Evolutionary conservation across 2,329 filamentous ascomycete species (phyloP).

Genomic region (Phaeosphaeriaceae sp.): DNA sequence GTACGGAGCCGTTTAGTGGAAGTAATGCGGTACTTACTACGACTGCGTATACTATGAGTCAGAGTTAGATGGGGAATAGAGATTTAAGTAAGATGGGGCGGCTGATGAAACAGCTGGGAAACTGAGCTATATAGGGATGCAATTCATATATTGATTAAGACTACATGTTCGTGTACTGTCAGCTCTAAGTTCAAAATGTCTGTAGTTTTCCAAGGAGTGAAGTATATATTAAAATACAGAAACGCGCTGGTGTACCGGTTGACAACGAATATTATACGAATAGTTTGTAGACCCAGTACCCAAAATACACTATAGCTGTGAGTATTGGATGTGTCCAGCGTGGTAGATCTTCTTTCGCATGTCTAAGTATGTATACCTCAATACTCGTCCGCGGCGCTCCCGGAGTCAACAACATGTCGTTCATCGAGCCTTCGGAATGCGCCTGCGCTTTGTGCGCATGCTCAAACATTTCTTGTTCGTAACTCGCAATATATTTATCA

Average conservation of each 20-base stretch:
- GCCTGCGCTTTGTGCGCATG: conserved; percentile 43
- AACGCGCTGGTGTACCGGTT: too few species aligned
- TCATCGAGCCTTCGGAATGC: conserved; percentile 53
- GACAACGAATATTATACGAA: conserved; percentile 15
- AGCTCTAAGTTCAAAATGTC: too few species aligned
- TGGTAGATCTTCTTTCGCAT: conserved; percentile 18
- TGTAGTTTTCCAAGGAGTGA: too few species aligned
- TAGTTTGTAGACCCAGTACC: conserved; percentile 26
- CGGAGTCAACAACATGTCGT: conserved; percentile 57
- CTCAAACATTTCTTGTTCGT: conserved; percentile 50
- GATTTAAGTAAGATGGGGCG: too few species aligned
- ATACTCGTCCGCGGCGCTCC: conserved; percentile 55
- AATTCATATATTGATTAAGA: too few species aligned
- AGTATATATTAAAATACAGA: too few species aligned
- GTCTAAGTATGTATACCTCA: conserved; percentile 40
- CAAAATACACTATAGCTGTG: conserved; percentile 15
- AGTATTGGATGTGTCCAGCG: conserved; percentile 24
- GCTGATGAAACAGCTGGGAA: too few species aligned
- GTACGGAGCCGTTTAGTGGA: conserved; percentile 64
- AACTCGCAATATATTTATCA: conserved; percentile 33
- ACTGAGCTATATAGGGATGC: too few species aligned
- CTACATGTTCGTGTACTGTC: too few species aligned
- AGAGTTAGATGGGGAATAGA: conserved; percentile 19
- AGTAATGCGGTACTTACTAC: conserved; percentile 55
- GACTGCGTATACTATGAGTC: conserved; percentile 45